Conservation (phyloP, 306 rosid genomes). For the Pterocarpus santalinus region DNA sequence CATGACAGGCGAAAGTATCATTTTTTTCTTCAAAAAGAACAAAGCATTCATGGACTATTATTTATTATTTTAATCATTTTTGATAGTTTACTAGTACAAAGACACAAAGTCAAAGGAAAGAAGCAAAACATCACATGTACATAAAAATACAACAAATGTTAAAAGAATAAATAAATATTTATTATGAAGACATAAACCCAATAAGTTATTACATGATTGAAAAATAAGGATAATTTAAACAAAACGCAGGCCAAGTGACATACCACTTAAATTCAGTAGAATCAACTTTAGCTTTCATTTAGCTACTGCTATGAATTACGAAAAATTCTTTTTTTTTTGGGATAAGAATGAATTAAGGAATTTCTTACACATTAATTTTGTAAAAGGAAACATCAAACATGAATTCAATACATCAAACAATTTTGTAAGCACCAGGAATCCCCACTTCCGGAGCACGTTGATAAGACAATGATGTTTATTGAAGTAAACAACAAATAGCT, state of each 20-base stretch:
- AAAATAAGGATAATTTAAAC: not conserved
- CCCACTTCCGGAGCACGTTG: conserved; percentile 21
- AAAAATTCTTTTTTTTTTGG: not conserved
- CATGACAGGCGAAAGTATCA: too few relatives aligned
- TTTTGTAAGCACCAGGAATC: conserved; percentile 6
- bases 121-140: not conserved
- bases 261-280: not conserved
- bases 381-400: conserved; percentile 11
- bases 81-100: not conserved
- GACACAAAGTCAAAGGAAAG: not conserved
- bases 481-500: conserved; percentile 24
- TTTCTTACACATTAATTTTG: not conserved
- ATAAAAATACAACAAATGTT: not conserved
- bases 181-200: not conserved
- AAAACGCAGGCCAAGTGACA: not conserved
- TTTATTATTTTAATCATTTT: not conserved
- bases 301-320: conserved; percentile 17
- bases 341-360: not conserved
- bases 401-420: conserved; percentile 18
- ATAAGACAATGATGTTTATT: conserved; percentile 16
- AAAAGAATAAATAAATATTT: not conserved
- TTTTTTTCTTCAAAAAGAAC: not conserved
- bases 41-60: not conserved
- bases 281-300: conserved; percentile 4
- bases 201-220: not conserved